Percentiles rank a stretch among this genome's conserved stretches.
Conservation (phyloP, 1,284 basidiomycete species). For the Ceratobasidium sp. region DNA sequence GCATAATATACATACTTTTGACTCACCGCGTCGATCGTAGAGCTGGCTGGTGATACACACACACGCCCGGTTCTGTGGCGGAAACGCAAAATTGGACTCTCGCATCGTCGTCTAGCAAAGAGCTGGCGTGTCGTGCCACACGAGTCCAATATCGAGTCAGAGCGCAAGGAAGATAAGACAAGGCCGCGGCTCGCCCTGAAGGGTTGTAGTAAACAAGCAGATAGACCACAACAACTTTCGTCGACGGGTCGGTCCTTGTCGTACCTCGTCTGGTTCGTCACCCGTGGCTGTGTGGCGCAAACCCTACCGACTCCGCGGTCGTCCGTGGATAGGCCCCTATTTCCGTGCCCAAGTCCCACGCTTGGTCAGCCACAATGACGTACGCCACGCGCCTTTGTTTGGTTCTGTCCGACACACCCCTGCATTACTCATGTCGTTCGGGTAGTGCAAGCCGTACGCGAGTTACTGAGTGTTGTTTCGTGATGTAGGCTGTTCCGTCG, state of each 20-base stretch:
- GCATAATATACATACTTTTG: too few species aligned
- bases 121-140: too few species aligned
- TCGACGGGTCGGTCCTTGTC: constrained; percentile 11
- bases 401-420: background rate
- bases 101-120: constrained; percentile 88
- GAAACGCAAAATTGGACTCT: constrained; percentile 97
- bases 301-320: background rate
- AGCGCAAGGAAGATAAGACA: too few species aligned
- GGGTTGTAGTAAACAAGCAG: too few species aligned
- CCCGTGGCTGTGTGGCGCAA: constrained; percentile 23
- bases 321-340: constrained; percentile 2
- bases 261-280: constrained; percentile 19
- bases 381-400: constrained; percentile 9
- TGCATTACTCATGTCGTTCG: too few species aligned
- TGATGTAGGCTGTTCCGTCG: too few species aligned
- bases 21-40: constrained; percentile 94
- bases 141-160: too few species aligned
- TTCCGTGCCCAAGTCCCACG: constrained; percentile 15
- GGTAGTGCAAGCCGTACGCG: too few species aligned
- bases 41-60: constrained; percentile 95
- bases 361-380: constrained; percentile 22
- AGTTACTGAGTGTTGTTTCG: too few species aligned
- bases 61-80: constrained; percentile 93
- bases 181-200: background rate
- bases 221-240: background rate